These are phyloP conservation scores for Botryotinia globosa DNA, from an alignment of 2,329 filamentous ascomycete genomes.

Conservation along the genomic window DNA sequence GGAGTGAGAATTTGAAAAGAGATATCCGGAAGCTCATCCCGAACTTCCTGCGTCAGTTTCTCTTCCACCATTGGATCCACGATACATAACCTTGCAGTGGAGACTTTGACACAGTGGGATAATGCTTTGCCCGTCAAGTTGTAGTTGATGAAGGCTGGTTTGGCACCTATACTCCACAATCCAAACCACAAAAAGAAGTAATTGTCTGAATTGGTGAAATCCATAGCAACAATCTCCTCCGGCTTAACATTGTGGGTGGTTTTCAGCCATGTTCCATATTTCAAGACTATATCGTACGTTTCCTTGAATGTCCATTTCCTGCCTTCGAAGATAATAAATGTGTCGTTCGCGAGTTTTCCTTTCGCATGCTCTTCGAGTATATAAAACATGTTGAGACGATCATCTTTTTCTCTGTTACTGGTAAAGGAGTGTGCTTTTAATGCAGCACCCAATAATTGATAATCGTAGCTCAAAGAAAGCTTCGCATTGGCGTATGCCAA, in stretches of 20 bases:
- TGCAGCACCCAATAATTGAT: slow-evolving; percentile 54
- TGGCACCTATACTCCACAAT: slow-evolving; percentile 78
- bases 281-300: slow-evolving; percentile 66
- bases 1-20: slow-evolving; percentile 61
- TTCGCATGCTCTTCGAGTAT: slow-evolving; percentile 65
- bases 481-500: slow-evolving; percentile 79
- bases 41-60: slow-evolving; percentile 58
- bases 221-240: slow-evolving; percentile 74
- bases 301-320: slow-evolving; percentile 71
- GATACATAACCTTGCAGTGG: slow-evolving; percentile 64
- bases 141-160: slow-evolving; percentile 85
- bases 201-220: slow-evolving; percentile 77
- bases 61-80: slow-evolving; percentile 61
- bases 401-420: slow-evolving; percentile 50
- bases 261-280: slow-evolving; percentile 74
- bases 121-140: slow-evolving; percentile 71
- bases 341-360: slow-evolving; percentile 49
- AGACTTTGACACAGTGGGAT: slow-evolving; percentile 69
- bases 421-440: slow-evolving; percentile 46
- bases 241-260: slow-evolving; percentile 60
- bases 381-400: slow-evolving; percentile 72
- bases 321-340: slow-evolving; percentile 67
- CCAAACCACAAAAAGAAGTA: slow-evolving; percentile 74
- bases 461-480: slow-evolving; percentile 64
- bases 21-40: slow-evolving; percentile 48